A percentile compares a stretch with the other conserved stretches of the same genome.
Evolutionary conservation across 2,329 filamentous ascomycete genomes (phyloP).

Genomic region (Exophiala mesophila): DNA sequence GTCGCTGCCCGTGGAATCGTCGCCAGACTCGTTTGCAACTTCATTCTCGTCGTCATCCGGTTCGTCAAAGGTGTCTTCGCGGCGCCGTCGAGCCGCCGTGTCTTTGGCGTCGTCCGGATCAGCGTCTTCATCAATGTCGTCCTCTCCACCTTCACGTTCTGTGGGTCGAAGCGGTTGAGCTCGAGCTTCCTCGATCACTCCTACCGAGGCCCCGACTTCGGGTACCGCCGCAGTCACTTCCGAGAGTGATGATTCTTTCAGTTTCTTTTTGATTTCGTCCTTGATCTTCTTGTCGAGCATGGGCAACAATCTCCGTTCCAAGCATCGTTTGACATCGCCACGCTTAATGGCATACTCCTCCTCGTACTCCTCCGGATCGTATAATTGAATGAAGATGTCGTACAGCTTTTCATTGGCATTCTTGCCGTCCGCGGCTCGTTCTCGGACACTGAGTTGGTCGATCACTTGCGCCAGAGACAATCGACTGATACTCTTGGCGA

Average conservation of each 20-base stretch:
- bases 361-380: constrained; percentile 75
- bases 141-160: constrained; percentile 41
- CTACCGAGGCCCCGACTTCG: constrained; percentile 63
- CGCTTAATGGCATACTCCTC: constrained; percentile 78
- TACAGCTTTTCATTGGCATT: constrained; percentile 76
- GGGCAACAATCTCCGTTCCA: constrained; percentile 76
- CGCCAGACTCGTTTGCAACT: constrained; percentile 48
- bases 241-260: constrained; percentile 51
- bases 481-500: constrained; percentile 87
- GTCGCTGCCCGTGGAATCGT: constrained; percentile 29
- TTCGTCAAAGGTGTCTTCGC: constrained; percentile 73
- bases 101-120: constrained; percentile 68
- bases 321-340: constrained; percentile 68
- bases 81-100: constrained; percentile 53
- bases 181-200: constrained; percentile 49
- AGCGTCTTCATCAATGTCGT: constrained; percentile 66
- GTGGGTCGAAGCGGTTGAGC: constrained; percentile 45
- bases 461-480: constrained; percentile 79
- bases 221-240: constrained; percentile 67
- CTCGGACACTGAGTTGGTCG: constrained; percentile 73
- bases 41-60: constrained; percentile 88
- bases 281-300: constrained; percentile 65
- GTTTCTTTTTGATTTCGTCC: constrained; percentile 75
- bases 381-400: constrained; percentile 75
- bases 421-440: constrained; percentile 68